Percentiles rank a stretch among this genome's conserved stretches.
Evolutionary conservation across 106 monocot genomes (phyloP).

Genomic region (Amphibolis antarctica): DNA sequence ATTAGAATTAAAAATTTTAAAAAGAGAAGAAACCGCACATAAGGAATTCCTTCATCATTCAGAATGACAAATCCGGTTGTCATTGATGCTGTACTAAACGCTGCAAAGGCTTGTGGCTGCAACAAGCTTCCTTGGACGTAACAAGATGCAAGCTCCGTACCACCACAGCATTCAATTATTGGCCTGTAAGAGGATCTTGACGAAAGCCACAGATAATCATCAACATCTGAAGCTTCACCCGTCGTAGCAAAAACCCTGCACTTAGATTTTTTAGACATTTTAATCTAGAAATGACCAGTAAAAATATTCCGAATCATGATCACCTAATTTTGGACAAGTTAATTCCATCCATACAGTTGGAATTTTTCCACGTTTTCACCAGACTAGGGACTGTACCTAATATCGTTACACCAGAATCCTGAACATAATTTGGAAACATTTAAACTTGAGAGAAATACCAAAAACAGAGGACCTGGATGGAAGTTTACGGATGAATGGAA

Average conservation of each 20-base stretch:
- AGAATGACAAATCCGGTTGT: slow-evolving; percentile 70
- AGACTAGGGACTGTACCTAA: slow-evolving; percentile 83
- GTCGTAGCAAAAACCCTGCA: slow-evolving; percentile 56
- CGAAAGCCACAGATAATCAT: slow-evolving; percentile 91
- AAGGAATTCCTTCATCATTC: slow-evolving; percentile 58
- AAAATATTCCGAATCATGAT: background rate
- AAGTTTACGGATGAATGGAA: background rate
- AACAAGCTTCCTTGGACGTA: slow-evolving; percentile 60
- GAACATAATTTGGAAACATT: slow-evolving; percentile 3
- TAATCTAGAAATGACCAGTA: too few species aligned
- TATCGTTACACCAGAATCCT: slow-evolving; percentile 87
- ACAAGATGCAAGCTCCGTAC: slow-evolving; percentile 78
- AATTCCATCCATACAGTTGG: slow-evolving; percentile 75
- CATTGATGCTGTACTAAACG: slow-evolving; percentile 77
- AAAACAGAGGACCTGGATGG: background rate
- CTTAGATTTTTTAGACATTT: too few species aligned
- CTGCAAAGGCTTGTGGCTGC: slow-evolving; percentile 81
- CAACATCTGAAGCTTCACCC: slow-evolving; percentile 76
- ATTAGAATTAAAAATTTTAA: background rate
- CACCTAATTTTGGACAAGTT: slow-evolving; percentile 85
- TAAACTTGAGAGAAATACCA: background rate
- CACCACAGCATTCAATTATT: slow-evolving; percentile 84
- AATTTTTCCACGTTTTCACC: slow-evolving; percentile 83
- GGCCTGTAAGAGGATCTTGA: slow-evolving; percentile 61
- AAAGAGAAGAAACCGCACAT: slow-evolving; percentile 31